Conservation (phyloP, 192 early-diverging fungal species). For the Coemansia sp. region DNA sequence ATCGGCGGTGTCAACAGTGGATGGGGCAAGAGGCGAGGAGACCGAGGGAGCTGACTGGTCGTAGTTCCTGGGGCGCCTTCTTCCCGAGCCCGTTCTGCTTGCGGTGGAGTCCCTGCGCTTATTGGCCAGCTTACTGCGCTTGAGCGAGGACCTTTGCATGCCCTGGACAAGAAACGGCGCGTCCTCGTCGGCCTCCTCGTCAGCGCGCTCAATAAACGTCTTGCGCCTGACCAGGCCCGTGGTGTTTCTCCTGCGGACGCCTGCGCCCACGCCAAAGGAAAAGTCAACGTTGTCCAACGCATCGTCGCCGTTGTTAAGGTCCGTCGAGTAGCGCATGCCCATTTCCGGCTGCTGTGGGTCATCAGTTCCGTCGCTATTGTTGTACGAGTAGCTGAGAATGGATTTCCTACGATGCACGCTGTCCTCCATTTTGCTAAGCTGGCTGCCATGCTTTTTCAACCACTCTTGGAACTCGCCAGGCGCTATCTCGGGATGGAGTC, state of each 20-base stretch:
- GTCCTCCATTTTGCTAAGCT: constrained; percentile 45
- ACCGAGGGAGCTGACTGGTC: constrained; percentile 19
- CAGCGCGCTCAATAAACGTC: constrained; percentile 43
- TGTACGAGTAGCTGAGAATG: constrained; percentile 51
- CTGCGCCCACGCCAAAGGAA: constrained; percentile 8
- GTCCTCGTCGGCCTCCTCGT: constrained; percentile 26
- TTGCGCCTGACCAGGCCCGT: constrained; percentile 43
- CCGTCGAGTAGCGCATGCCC: neutral
- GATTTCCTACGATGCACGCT: constrained; percentile 48
- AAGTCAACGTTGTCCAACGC: neutral
- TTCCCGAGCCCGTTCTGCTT: constrained; percentile 17
- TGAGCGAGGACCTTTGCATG: constrained; percentile 46
- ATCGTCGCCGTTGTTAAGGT: neutral
- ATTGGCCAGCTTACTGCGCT: constrained; percentile 54
- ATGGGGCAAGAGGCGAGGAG: constrained; percentile 36
- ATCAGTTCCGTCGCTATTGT: constrained; percentile 11
- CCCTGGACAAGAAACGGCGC: constrained; percentile 51
- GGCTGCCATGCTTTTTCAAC: constrained; percentile 51
- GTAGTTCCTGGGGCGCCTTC: constrained; percentile 10
- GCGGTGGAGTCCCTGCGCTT: constrained; percentile 52
- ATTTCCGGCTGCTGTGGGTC: neutral
- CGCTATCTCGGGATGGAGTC: constrained; percentile 58
- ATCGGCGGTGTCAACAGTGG: neutral
- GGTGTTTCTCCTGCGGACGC: constrained; percentile 36
- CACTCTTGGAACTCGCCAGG: constrained; percentile 57